Base-by-base conservation (phyloP, 257 asterid species). In the Orobanche coerulescens region DNA sequence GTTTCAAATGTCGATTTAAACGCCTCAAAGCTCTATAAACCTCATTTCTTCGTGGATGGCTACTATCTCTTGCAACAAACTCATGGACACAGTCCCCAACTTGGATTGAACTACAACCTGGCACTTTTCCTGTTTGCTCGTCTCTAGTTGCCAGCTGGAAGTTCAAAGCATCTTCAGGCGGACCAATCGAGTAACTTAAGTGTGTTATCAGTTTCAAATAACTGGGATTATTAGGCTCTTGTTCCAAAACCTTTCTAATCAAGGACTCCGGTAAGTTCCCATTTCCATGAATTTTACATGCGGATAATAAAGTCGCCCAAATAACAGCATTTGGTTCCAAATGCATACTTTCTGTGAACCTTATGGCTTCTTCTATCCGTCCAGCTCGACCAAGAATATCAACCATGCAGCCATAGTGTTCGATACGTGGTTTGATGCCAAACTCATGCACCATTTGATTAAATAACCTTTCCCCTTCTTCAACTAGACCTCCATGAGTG, bases 341-440 rank as follows among this genome's bases (percentile, higher is more conserved):
- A 71, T 72, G 75, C 89, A 79, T 82, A 39, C 63, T 73, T 19
- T 71, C 70, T 2, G 53, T 71, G 47, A 79, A 72, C 71, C 33
- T 62, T 16, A 70, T 40, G 7, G 82, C 89, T 71, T 79, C 84
- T 22, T 79, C 78, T 28, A 79, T 57, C 39, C 37, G 54, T 30
- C 85, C 89, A 0, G 84, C 75, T 58, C 83, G 73, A 4, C 78
- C 78, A 20, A 82, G 76, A 70, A 82, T 71, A 62, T 79, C 88
- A 15, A 82, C 80, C 88, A 79, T 72, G 68, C 85, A 79, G 12
- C 83, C 83, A 43, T 82, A 82, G 61, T 82, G 85, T 71, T 79
- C 83, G 12, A 76, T 74, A 30, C 81, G 62, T 8, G 85, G 85
- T 47, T 64, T 61, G 26, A 82, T 70, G 8, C 73, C 71, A 44